Base-by-base conservation (phyloP, 202 grass and related monocot species). In the Setaria viridis region DNA sequence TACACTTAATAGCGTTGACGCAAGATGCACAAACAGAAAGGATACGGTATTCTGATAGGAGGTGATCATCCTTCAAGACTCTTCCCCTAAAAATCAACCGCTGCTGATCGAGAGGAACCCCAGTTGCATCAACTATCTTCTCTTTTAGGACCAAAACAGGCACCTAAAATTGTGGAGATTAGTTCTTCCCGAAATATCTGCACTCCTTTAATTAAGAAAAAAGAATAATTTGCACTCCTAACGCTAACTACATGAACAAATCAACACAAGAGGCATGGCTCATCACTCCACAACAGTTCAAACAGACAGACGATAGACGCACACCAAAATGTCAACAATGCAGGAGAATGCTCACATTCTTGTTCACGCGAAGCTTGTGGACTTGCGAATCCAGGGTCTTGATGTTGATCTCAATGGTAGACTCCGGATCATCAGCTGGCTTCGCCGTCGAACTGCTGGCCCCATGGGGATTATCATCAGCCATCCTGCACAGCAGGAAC, bases 41-140 rank as follows among this genome's bases (percentile, higher is more conserved):
- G 93, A 94, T 99, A 99, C 96, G 80, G n/a, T 95, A 99, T 80
- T 95, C 96, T 14, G 93, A 95, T 56, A 99, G 82, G 48, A 81
- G 84, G 49, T 94, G 89, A 12, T 95, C 91, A 80, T 99, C 93
- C 82, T 92, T 94, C 47, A 99, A 85, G 51, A 99, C 93, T 56
- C 86, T 92, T 81, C 93, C 96, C 74, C 96, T 91, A 70, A 94
- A 99, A 62, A 99, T 95, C 84, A 99, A 69, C 16, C 93, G 82
- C 58, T 99, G 90, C 64, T 94, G 88, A 37, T 95, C 93, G 72
- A 95, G 77, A 21, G 96, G 90, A 83, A 90, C 65, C 59, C 88
- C 85, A 72, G 88, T 88, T 65, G 79, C 85, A 55, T 60, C 85
- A 37, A 86, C 77, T 70, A 95, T 81, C 85, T 99, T 90, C 85